phyloP scores from a whole-genome alignment of 345 rosid genomes.

The Aurinia saxatilis region DNA sequence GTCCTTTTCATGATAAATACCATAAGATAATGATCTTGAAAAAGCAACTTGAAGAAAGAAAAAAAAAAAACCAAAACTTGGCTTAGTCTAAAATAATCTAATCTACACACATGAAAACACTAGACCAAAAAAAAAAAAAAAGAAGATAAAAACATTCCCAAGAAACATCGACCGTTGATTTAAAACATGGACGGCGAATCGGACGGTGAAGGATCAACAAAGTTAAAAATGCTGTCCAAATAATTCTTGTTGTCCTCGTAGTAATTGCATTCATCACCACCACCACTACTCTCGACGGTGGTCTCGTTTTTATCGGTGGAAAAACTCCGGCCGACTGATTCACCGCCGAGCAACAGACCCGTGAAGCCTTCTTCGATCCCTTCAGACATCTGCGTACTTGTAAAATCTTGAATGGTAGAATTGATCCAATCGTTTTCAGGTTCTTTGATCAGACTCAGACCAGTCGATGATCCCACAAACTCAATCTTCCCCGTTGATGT shows the following conservation, averaged over 20 bases:
- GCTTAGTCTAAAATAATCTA: conserved; percentile 1
- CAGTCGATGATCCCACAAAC: conserved; percentile 46
- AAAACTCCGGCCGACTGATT: conserved; percentile 22
- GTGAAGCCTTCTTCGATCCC: conserved; percentile 71
- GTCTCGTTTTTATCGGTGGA: conserved; percentile 17
- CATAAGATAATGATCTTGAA: background rate
- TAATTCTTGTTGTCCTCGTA: conserved; percentile 85
- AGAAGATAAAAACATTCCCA: background rate
- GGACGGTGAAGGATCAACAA: conserved; percentile 80
- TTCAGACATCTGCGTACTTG: conserved; percentile 11
- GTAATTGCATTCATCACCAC: conserved; percentile 30
- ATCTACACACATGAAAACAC: background rate
- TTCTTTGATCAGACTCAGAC: conserved; percentile 49
- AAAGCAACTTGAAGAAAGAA: background rate
- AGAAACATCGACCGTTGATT: conserved; percentile 15
- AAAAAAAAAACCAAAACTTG: background rate
- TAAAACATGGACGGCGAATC: conserved; percentile 41
- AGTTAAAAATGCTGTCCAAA: conserved; percentile 80
- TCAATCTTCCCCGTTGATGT: conserved; percentile 34
- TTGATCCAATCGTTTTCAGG: conserved; percentile 52
- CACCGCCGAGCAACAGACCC: conserved; percentile 58
- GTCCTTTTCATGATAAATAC: background rate
- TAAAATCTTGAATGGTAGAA: conserved; percentile 25
- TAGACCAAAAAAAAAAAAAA: background rate
- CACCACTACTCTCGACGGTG: conserved; percentile 20